phyloP scores from a whole-genome alignment of 2,329 filamentous ascomycete genomes.

The Ophiognomonia clavigignenti-juglandacearum region DNA sequence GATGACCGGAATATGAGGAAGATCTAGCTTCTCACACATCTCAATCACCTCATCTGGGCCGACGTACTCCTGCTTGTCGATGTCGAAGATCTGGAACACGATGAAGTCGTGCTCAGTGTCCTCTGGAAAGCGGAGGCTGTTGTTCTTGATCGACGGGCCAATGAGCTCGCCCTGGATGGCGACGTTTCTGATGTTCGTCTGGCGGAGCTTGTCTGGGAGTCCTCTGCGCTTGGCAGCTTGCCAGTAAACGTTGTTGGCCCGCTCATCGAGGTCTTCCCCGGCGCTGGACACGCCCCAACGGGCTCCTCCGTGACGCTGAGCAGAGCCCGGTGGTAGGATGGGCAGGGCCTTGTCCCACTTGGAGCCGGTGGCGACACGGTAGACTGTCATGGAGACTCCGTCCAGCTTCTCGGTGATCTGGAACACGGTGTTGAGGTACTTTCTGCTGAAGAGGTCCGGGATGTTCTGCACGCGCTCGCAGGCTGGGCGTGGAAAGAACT shows the following conservation, averaged over 20 bases:
- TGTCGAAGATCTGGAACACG: conserved; percentile 23
- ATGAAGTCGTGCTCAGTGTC: conserved; percentile 21
- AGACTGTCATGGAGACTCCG: conserved; percentile 27
- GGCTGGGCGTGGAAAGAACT: conserved; percentile 24
- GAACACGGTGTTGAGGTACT: conserved; percentile 16
- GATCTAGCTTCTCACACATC: conserved; percentile 13
- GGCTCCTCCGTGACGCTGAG: not conserved
- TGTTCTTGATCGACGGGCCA: conserved; percentile 21
- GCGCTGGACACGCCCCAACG: conserved; percentile 22
- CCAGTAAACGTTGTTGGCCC: conserved; percentile 20
- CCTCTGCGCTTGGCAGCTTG: conserved; percentile 18
- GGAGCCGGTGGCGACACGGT: conserved; percentile 20
- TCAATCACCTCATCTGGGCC: conserved; percentile 3
- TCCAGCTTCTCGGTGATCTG: conserved; percentile 30
- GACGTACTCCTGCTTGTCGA: conserved; percentile 19
- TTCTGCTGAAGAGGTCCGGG: conserved; percentile 14
- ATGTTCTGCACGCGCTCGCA: conserved; percentile 25
- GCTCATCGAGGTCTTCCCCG: conserved; percentile 17
- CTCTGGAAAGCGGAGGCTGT: conserved; percentile 23
- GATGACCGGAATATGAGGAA: conserved; percentile 21
- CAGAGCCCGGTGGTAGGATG: conserved; percentile 6
- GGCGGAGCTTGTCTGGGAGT: conserved; percentile 19
- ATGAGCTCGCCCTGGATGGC: conserved; percentile 27
- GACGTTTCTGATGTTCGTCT: conserved; percentile 19
- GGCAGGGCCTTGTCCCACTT: conserved; percentile 19